Evolutionary conservation across 2,329 filamentous ascomycete genomes (phyloP), one percentile per base, ranked within the genome.

Genomic region (Nemania diffusa): DNA sequence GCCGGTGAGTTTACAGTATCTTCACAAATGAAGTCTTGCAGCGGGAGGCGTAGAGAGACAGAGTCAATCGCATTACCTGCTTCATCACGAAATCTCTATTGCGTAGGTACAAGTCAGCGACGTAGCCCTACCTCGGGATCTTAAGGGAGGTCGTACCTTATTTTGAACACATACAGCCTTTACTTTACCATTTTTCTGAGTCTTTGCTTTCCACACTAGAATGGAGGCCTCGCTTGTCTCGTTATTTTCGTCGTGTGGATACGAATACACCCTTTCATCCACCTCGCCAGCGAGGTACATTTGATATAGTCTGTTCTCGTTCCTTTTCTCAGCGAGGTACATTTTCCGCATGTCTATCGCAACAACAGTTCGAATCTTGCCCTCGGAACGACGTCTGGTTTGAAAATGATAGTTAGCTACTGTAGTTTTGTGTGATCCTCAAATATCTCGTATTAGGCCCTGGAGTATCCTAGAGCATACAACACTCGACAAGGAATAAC

Each of bases 21-120:
- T n/a, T 27, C 24, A 11, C 57, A 62, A 6, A 65, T 27, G 17
- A 65, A 62, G 17, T 65, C 63, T n/a, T 56, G 42, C 3, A 65
- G 6, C 4, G 34, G 34, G 24, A 62, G 46, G 11, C 37, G 52
- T 26, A 65, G 46, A 3, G 46, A 57, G 9, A 27, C 44, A 1
- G 24, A 34, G 3, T 29, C 34, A 1, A 65, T 3, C 13, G 57
- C 13, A 13, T 42, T 32, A 20, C 57, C 57, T 1, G 37, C 5
- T 13, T 37, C 48, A 5, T 57, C 63, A 40, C 63, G 63, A 15
- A 65, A 65, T 37, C 57, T 26, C 63, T 65, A 17, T 29, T 3
- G 6, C 5, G 1, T 24, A 42, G 9, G 34, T 40, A 40, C 17
- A 44, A 5, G 20, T 65, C 7, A 65, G 42, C 17, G 5, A 44